Percentiles rank a stretch among this genome's conserved stretches.
Conservation (phyloP, 2,329 filamentous ascomycete species). For the Chrysosporium keratinophilum region DNA sequence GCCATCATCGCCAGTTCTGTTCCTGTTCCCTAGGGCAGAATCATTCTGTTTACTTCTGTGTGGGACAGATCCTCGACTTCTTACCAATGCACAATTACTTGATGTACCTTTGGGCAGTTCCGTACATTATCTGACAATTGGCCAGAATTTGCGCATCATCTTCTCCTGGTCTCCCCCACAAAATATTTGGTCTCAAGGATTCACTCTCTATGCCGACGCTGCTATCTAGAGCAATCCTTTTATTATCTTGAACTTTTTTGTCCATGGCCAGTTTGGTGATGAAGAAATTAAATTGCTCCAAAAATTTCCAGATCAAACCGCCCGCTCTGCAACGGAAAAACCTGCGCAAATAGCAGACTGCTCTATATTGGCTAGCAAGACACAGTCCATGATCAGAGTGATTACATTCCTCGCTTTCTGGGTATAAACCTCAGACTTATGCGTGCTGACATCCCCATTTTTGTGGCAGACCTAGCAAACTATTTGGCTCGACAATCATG, state of each 20-base stretch:
- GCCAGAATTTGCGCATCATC: not conserved
- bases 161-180: not conserved
- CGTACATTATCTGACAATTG: not conserved
- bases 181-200: not conserved
- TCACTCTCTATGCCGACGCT: not conserved
- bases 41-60: no score
- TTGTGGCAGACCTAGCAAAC: not conserved
- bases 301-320: not conserved
- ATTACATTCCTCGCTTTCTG: not conserved
- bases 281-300: slow-evolving; percentile 1
- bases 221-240: not conserved
- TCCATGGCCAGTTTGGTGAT: slow-evolving; percentile 10
- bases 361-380: not conserved
- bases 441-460: not conserved
- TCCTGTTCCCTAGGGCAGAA: no score
- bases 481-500: slow-evolving; percentile 10
- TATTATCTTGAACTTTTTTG: not conserved
- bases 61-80: no score
- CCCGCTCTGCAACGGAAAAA: not conserved
- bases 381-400: slow-evolving; percentile 3
- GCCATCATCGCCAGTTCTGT: no score
- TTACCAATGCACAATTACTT: not conserved
- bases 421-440: not conserved
- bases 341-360: not conserved
- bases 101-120: not conserved